Evolutionary conservation across 129 eudicot genomes (phyloP).

Genomic region (Deinandra increscens): DNA sequence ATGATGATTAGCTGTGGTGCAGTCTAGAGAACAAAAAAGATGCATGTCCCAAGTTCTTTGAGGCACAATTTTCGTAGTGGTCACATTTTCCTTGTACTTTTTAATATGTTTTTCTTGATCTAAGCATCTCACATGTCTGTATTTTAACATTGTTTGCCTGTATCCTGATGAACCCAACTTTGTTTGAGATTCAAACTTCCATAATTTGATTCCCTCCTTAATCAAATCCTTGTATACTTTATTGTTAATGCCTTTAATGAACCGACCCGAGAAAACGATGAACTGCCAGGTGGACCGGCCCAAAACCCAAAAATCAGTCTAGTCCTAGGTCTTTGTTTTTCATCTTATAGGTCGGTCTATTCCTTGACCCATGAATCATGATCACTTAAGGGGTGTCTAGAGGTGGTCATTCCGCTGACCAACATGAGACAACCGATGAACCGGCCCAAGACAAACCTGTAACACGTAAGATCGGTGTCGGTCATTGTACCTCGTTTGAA

Average conservation of each 20-base stretch:
- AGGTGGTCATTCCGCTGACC: too few species aligned
- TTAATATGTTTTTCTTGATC: conserved; percentile 13
- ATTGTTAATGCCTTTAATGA: neutral
- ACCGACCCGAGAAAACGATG: too few species aligned
- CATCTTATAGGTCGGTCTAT: too few species aligned
- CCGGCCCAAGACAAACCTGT: too few species aligned
- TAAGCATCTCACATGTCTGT: conserved; percentile 19
- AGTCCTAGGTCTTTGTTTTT: too few species aligned
- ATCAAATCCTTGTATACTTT: conserved; percentile 13
- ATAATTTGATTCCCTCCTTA: neutral
- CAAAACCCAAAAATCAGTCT: too few species aligned
- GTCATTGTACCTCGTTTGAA: neutral
- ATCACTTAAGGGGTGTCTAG: too few species aligned
- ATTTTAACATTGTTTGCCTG: conserved; percentile 16
- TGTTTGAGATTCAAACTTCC: conserved; percentile 20
- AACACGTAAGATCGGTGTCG: too few species aligned
- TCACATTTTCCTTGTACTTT: conserved; percentile 18
- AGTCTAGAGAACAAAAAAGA: conserved; percentile 19
- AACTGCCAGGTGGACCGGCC: too few species aligned
- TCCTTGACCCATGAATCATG: too few species aligned
- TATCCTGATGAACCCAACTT: conserved; percentile 19
- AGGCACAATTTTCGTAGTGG: conserved; percentile 21
- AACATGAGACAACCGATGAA: too few species aligned
- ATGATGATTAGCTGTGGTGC: conserved; percentile 16
- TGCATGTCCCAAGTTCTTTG: conserved; percentile 21